Base-by-base conservation (phyloP, 2,329 filamentous ascomycete species). In the Trichoderma guizhouense region DNA sequence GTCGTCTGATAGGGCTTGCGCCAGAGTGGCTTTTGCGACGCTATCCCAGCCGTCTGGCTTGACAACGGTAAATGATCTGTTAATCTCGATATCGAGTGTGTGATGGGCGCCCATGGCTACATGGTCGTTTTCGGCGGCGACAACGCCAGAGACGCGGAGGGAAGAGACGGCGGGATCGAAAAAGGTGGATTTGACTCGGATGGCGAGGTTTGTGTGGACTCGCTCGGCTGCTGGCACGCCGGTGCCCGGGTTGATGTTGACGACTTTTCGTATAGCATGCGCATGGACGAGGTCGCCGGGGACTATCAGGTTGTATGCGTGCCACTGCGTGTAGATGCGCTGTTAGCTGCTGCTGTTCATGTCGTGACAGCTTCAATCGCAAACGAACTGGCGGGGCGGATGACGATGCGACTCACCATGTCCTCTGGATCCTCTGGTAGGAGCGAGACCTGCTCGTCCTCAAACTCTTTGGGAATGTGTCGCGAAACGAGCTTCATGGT, bases 41-140 rank as follows among this genome's bases (percentile, higher is more conserved):
- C 92, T 95, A 81, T 99, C 96, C 96, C 96, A 99, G 55, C 94
- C 82, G 69, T 81, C 91, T 51, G 88, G 88, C 83, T 98, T 98
- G 83, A 94, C 92, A 8, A 99, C 81, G 7, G 93, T 95, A 77
- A 98, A 98, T 65, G 94, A 91, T 55, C 95, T 88, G 77, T 96
- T 90, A 72, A 97, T 86, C 80, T 98, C 95, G 60, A 99, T 87
- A 75, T 98, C 95, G 74, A 90, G 84, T 2, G 88, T 89, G 77
- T 90, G 88, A 76, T 88, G 85, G 73, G 88, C 84, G 66, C 88
- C 88, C 55, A 87, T 78, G 74, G 82, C 81, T 71, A 88, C 87
- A 72, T 85, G 82, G 39, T 82, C 80, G 76, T 88, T 89, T 77
- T 89, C 87, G 53, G 81, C 81, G 72, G 83, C 80, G 73, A 90